A percentile compares a stretch with the other conserved stretches of the same genome.
Conservation (phyloP, 495 filamentous ascomycete species). For the Penicillium waksmanii region DNA sequence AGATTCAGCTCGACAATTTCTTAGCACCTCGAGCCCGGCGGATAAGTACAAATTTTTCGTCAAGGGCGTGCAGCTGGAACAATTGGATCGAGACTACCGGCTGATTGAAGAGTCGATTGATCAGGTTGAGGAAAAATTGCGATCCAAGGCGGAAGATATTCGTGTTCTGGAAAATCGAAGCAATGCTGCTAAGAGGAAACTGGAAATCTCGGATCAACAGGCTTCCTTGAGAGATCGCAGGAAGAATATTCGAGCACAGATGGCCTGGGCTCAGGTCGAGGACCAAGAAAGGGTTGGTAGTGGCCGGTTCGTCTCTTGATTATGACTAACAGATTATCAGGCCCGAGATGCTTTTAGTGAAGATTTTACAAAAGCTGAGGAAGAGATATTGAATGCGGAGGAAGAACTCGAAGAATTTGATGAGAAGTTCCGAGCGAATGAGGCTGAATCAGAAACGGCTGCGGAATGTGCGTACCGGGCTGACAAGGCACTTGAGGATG, state of each 20-base stretch:
- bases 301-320: not conserved
- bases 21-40: conserved; percentile 76
- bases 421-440: conserved; percentile 44
- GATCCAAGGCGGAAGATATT: conserved; percentile 52
- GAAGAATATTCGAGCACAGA: conserved; percentile 55
- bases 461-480: conserved; percentile 58
- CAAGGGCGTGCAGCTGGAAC: conserved; percentile 90
- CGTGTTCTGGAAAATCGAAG: conserved; percentile 47
- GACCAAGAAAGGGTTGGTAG: conserved; percentile 50
- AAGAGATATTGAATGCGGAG: conserved; percentile 46
- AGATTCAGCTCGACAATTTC: conserved; percentile 91
- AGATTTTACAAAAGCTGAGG: conserved; percentile 41
- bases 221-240: conserved; percentile 57
- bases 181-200: conserved; percentile 52
- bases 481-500: conserved; percentile 49
- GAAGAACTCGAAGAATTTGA: conserved; percentile 44
- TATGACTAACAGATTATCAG: conserved; percentile 24
- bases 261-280: conserved; percentile 76
- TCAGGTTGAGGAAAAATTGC: conserved; percentile 64
- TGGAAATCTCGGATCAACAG: conserved; percentile 62
- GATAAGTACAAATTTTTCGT: conserved; percentile 98
- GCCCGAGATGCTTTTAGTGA: conserved; percentile 36
- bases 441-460: conserved; percentile 53
- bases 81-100: conserved; percentile 88
- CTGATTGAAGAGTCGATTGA: conserved; percentile 73